Evolutionary conservation across 177 flowering plant genomes (phyloP).

Genomic region (Vitis hybrid): DNA sequence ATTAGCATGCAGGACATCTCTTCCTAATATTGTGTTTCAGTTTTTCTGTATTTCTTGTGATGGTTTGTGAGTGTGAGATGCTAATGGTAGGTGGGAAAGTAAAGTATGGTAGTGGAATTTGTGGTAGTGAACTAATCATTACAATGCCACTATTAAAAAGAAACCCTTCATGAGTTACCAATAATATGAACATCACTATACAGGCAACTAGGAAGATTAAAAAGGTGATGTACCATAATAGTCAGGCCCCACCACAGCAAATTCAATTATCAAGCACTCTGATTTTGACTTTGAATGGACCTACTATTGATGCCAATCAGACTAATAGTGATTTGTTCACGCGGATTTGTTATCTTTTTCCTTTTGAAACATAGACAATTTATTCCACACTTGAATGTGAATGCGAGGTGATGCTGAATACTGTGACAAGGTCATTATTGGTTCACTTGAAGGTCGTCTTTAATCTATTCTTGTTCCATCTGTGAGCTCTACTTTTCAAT

Average conservation of each 20-base stretch:
- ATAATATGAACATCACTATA: background rate
- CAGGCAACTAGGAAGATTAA: slow-evolving; percentile 9
- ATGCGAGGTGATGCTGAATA: background rate
- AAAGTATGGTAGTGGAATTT: background rate
- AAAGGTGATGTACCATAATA: slow-evolving; percentile 4
- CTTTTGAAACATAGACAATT: background rate
- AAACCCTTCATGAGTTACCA: background rate
- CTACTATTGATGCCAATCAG: background rate
- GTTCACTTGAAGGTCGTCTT: background rate
- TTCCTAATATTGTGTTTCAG: too few relatives aligned
- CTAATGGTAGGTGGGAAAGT: too few relatives aligned
- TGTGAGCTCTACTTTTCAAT: too few relatives aligned
- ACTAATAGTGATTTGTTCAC: background rate
- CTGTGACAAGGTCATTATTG: background rate
- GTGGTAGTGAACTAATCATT: slow-evolving; percentile 6
- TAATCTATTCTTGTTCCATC: background rate
- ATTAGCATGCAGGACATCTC: too few relatives aligned
- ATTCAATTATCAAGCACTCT: slow-evolving; percentile 14
- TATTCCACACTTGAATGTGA: background rate
- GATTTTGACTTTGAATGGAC: slow-evolving; percentile 1
- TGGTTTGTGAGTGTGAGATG: too few relatives aligned
- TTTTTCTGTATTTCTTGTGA: too few relatives aligned
- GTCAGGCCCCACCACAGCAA: slow-evolving; percentile 10
- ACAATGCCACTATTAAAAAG: slow-evolving; percentile 1
- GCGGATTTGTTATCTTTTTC: background rate